Percentiles rank a stretch among this genome's conserved stretches.
These are phyloP conservation scores for Agaricus sinodeliciosus DNA, from an alignment of 768 basidiomycete species.

Conservation along the genomic window DNA sequence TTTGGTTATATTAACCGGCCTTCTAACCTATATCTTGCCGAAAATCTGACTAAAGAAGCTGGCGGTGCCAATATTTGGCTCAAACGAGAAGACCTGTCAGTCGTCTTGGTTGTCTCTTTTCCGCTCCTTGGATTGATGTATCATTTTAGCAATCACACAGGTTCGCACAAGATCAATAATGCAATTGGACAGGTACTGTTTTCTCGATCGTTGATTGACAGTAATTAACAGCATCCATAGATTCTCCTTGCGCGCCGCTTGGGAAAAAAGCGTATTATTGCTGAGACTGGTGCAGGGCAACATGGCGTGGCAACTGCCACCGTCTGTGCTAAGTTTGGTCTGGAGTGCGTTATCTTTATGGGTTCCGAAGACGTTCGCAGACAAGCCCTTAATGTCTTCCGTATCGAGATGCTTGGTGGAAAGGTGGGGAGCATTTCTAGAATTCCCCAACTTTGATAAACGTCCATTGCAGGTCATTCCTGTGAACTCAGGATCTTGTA, in stretches of 20 bases:
- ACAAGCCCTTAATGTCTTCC: conserved; percentile 96
- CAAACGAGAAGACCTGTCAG: conserved; percentile 89
- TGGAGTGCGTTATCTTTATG: conserved; percentile 98
- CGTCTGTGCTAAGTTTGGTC: conserved; percentile 91
- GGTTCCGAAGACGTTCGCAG: conserved; percentile 94
- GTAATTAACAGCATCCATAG: conserved; percentile 27
- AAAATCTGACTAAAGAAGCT: conserved; percentile 81
- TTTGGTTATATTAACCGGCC: conserved; percentile 96
- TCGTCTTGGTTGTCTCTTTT: conserved; percentile 6
- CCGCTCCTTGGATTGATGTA: conserved; percentile 5
- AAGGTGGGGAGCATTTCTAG: conserved; percentile 68
- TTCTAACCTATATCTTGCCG: conserved; percentile 85
- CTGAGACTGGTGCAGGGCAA: conserved; percentile 98
- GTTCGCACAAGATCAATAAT: conserved; percentile 99
- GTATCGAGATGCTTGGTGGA: conserved; percentile 95
- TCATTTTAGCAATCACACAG: conserved; percentile 82
- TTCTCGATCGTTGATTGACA: not conserved
- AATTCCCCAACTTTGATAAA: not conserved
- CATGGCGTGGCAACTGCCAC: conserved; percentile 99
- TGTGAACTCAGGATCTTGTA: conserved; percentile 88
- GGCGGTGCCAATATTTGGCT: conserved; percentile 97
- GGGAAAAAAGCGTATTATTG: conserved; percentile 96
- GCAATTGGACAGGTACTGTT: conserved; percentile 82
- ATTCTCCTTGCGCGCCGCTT: conserved; percentile 90
- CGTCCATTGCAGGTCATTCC: conserved; percentile 66